phyloP scores from a whole-genome alignment of 2,329 filamentous ascomycete genomes.

The Microsporum canis region DNA sequence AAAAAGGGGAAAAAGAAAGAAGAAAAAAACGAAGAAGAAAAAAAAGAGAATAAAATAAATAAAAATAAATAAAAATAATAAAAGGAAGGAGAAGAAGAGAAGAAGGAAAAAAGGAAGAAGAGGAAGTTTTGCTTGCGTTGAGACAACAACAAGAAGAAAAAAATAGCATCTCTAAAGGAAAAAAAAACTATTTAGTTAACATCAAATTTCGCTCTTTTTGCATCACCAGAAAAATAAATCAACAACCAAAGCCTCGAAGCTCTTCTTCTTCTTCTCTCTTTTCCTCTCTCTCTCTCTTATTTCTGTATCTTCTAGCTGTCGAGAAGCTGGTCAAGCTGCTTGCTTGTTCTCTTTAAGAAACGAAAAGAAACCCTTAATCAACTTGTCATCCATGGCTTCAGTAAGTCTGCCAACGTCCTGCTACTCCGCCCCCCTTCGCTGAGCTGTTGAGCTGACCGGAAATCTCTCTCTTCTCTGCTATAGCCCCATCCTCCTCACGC shows the following conservation, averaged over 20 bases:
- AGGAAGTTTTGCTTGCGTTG: not conserved
- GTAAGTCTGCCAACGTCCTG: conserved; percentile 25
- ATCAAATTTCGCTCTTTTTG: not conserved
- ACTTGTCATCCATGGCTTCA: conserved; percentile 35
- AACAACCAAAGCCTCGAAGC: not conserved
- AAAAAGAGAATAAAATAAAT: not conserved
- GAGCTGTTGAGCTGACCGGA: conserved; percentile 17
- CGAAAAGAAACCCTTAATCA: not conserved
- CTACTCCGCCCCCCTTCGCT: conserved; percentile 8
- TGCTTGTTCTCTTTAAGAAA: not conserved
- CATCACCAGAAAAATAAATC: not conserved
- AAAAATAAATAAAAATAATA: not conserved
- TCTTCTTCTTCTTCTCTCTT: not conserved
- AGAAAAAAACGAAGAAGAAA: not conserved
- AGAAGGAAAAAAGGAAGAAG: not conserved
- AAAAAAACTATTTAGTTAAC: not conserved
- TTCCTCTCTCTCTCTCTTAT: not conserved
- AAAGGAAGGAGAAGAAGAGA: not conserved
- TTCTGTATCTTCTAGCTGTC: not conserved
- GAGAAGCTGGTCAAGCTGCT: not conserved
- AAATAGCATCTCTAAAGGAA: not conserved
- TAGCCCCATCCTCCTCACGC: conserved; percentile 35
- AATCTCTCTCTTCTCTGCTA: conserved; percentile 7
- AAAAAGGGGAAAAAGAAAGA: not conserved
- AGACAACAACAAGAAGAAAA: not conserved